A percentile compares a stretch with the other conserved stretches of the same genome.
Evolutionary conservation across 148 eudicot species (phyloP).

Genomic region (Rhododendron vialii): DNA sequence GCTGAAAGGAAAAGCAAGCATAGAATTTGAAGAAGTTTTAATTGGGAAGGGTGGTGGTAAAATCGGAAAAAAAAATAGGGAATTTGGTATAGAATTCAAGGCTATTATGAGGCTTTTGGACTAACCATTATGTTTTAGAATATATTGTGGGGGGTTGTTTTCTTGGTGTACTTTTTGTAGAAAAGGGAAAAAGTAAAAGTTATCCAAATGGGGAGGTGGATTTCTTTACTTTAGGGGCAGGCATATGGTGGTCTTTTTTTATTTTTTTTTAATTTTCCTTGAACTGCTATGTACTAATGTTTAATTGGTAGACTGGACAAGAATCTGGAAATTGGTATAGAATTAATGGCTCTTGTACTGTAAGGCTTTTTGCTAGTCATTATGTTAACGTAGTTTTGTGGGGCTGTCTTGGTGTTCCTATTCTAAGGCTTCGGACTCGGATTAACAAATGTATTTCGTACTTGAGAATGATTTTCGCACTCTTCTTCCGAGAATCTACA

Average conservation of each 20-base stretch:
- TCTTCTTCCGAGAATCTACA: background rate
- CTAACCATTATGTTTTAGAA: conserved; percentile 35
- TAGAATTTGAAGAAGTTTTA: background rate
- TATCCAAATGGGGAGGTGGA: background rate
- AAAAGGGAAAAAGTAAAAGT: background rate
- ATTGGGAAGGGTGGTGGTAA: background rate
- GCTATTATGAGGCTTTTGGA: conserved; percentile 11
- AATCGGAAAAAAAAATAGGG: background rate
- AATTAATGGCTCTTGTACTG: conserved; percentile 1
- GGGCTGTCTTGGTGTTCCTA: background rate
- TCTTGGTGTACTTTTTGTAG: background rate
- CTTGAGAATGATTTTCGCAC: too few species aligned
- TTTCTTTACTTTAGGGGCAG: background rate
- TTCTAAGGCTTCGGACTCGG: background rate
- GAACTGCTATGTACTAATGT: background rate
- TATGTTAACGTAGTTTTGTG: background rate
- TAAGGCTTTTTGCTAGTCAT: background rate
- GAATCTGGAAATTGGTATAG: conserved; percentile 11
- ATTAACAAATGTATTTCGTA: too few species aligned
- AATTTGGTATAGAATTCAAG: conserved; percentile 17
- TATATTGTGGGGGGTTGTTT: conserved; percentile 30
- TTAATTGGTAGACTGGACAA: background rate
- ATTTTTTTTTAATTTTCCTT: background rate
- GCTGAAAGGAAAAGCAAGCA: conserved; percentile 13
- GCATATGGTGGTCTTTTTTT: background rate